These are phyloP conservation scores for Conticribra weissflogii DNA, from an alignment of 108 stramenopile genomes.

Conservation along the genomic window DNA sequence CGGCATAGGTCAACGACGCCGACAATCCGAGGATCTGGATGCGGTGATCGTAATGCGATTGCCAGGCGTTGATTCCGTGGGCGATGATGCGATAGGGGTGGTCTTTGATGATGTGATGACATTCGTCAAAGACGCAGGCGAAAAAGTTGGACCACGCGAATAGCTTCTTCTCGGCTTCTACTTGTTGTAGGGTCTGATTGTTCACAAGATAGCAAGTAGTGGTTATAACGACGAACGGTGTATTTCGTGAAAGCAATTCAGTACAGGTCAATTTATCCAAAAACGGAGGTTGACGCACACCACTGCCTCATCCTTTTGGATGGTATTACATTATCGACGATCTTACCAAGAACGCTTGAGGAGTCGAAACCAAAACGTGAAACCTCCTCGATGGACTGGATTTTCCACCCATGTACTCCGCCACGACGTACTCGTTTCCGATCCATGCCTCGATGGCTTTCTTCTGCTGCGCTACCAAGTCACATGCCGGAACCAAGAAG, in stretches of 20 bases:
- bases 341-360: constrained; percentile 47
- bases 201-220: neutral
- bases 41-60: constrained; percentile 11
- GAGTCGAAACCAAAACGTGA: constrained; percentile 53
- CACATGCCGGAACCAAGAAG: constrained; percentile 46
- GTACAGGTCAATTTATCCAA: no score
- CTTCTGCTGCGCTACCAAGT: constrained; percentile 43
- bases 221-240: no score
- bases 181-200: constrained; percentile 32
- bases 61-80: constrained; percentile 41
- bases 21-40: constrained; percentile 58
- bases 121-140: constrained; percentile 53
- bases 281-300: no score
- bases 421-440: constrained; percentile 15
- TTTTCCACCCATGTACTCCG: constrained; percentile 36
- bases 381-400: constrained; percentile 24
- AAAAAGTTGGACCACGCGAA: constrained; percentile 44
- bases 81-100: constrained; percentile 66
- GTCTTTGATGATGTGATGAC: constrained; percentile 64
- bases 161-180: neutral
- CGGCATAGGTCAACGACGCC: constrained; percentile 62
- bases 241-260: no score
- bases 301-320: no score
- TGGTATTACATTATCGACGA: no score
- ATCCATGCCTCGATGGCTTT: constrained; percentile 35